phyloP scores from a whole-genome alignment of 2,329 filamentous ascomycete genomes.

The Fusarium mangiferae region DNA sequence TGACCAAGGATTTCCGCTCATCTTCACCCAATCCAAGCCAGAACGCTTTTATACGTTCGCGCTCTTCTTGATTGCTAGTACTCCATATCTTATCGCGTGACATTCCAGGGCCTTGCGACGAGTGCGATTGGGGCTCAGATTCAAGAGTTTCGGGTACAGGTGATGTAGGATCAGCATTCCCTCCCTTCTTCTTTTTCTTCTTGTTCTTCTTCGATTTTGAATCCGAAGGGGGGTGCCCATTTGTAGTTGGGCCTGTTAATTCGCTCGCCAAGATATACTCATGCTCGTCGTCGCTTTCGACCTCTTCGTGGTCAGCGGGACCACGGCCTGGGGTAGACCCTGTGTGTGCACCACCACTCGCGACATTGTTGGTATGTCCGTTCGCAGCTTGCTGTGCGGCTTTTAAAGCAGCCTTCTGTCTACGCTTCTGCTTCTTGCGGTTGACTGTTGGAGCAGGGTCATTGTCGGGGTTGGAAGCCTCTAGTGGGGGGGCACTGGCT shows the following conservation, averaged over 20 bases:
- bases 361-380: conserved; percentile 53
- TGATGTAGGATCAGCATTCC: conserved; percentile 36
- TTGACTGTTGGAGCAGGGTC: conserved; percentile 70
- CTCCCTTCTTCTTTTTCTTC: conserved; percentile 74
- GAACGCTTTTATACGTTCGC: conserved; percentile 97
- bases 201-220: conserved; percentile 69
- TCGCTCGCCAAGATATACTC: conserved; percentile 53
- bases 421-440: conserved; percentile 94
- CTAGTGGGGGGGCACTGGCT: conserved; percentile 48
- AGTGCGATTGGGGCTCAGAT: conserved; percentile 43
- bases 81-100: conserved; percentile 96
- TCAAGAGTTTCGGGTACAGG: conserved; percentile 29
- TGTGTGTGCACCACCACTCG: conserved; percentile 30
- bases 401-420: conserved; percentile 84
- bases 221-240: conserved; percentile 45
- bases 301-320: conserved; percentile 59
- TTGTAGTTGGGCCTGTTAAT: conserved; percentile 45
- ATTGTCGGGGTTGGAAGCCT: conserved; percentile 41
- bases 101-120: conserved; percentile 55
- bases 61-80: conserved; percentile 91
- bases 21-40: conserved; percentile 96
- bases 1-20: conserved; percentile 93
- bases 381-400: conserved; percentile 59
- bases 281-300: conserved; percentile 66
- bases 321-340: conserved; percentile 36